Conservation (phyloP, 805 yeast species). For the Candida hungchunana region DNA sequence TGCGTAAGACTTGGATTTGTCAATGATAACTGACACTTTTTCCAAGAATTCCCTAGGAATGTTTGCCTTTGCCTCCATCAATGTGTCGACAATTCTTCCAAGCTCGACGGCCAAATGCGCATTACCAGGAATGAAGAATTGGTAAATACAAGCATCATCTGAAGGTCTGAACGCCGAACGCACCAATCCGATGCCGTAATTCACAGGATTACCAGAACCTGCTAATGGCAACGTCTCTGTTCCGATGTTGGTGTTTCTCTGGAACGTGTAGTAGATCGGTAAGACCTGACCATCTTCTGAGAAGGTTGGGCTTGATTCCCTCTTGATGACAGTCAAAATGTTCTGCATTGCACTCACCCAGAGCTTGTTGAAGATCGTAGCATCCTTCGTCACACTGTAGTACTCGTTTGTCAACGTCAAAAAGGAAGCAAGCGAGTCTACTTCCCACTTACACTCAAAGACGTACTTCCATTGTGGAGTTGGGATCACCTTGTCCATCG, state of each 20-base stretch:
- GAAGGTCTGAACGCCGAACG: slow-evolving; percentile 85
- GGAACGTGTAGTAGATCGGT: slow-evolving; percentile 59
- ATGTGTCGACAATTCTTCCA: slow-evolving; percentile 29
- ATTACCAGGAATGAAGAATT: slow-evolving; percentile 81
- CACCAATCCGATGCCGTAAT: slow-evolving; percentile 62
- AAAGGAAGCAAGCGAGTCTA: slow-evolving; percentile 82
- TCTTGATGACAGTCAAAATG: slow-evolving; percentile 46
- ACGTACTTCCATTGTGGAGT: slow-evolving; percentile 64
- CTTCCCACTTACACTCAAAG: slow-evolving; percentile 87
- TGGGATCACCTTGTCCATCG: slow-evolving; percentile 65
- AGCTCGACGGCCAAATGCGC: slow-evolving; percentile 70
- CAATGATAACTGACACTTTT: slow-evolving; percentile 30
- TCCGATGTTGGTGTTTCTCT: slow-evolving; percentile 68
- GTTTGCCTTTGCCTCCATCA: slow-evolving; percentile 21
- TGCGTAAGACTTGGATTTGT: slow-evolving; percentile 35
- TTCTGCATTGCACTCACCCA: slow-evolving; percentile 61
- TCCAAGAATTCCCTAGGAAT: slow-evolving; percentile 17
- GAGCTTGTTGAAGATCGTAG: slow-evolving; percentile 34
- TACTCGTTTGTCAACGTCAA: slow-evolving; percentile 72
- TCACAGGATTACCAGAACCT: slow-evolving; percentile 85
- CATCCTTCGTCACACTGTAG: slow-evolving; percentile 49
- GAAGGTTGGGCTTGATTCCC: slow-evolving; percentile 63
- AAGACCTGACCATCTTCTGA: slow-evolving; percentile 36
- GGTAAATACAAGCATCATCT: slow-evolving; percentile 80
- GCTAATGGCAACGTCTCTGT: slow-evolving; percentile 75